Conservation (phyloP, 306 rosid species). For the Glycine latifolia region DNA sequence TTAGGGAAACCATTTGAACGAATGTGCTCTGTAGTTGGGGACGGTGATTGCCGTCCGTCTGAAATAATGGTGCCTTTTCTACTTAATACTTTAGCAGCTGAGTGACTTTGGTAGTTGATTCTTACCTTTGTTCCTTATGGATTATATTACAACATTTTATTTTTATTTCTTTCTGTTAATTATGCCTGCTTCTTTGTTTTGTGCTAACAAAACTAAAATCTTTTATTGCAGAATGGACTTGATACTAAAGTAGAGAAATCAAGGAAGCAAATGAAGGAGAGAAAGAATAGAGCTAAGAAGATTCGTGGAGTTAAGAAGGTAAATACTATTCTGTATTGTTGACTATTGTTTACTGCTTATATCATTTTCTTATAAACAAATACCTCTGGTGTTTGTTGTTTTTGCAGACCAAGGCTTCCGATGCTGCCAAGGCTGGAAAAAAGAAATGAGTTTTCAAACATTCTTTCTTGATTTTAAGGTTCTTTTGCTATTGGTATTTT, state of each 20-base stretch:
- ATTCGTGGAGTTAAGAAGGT: constrained; percentile 98
- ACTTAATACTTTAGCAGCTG: too few species aligned
- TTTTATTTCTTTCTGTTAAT: not conserved
- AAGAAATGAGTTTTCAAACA: constrained; percentile 69
- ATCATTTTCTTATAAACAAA: constrained; percentile 2
- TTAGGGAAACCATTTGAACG: not conserved
- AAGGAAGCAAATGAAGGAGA: constrained; percentile 94
- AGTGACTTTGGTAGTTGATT: too few species aligned
- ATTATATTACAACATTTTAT: not conserved
- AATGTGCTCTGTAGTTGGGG: not conserved
- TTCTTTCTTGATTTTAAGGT: constrained; percentile 37
- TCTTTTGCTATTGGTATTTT: constrained; percentile 22
- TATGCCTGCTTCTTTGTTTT: not conserved
- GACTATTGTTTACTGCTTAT: not conserved
- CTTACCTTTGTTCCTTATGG: not conserved
- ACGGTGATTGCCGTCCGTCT: not conserved
- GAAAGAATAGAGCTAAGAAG: constrained; percentile 93
- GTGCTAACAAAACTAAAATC: not conserved
- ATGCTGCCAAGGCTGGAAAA: constrained; percentile 84
- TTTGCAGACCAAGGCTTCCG: constrained; percentile 83
- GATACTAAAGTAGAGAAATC: constrained; percentile 88
- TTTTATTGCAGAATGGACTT: constrained; percentile 76
- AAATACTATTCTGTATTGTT: constrained; percentile 14
- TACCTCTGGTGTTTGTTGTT: constrained; percentile 7
- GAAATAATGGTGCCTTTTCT: too few species aligned